Percentiles rank a stretch among this genome's conserved stretches.
Evolutionary conservation across 2,329 filamentous ascomycete species (phyloP).

Genomic region (Hypomyces perniciosus): DNA sequence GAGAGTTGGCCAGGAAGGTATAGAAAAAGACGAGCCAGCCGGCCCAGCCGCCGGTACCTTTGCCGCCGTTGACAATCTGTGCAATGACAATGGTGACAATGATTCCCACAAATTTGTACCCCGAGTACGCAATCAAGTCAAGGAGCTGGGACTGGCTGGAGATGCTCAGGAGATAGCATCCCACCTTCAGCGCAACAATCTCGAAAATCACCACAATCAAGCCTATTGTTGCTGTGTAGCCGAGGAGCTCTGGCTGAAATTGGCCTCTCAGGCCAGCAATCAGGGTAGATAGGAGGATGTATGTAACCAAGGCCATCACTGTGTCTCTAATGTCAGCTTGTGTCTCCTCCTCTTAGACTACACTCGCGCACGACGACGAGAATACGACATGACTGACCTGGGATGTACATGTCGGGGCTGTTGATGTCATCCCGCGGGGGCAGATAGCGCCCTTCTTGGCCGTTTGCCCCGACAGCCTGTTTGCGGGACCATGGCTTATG

Average conservation of each 20-base stretch:
- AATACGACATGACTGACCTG: slow-evolving; percentile 37
- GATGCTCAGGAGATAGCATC: slow-evolving; percentile 89
- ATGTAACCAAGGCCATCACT: slow-evolving; percentile 95
- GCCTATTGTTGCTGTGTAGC: slow-evolving; percentile 79
- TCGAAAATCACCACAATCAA: slow-evolving; percentile 79
- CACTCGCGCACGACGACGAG: neutral
- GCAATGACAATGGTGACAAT: slow-evolving; percentile 80
- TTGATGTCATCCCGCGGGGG: slow-evolving; percentile 94
- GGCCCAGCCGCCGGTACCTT: slow-evolving; percentile 79
- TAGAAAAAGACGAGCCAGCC: slow-evolving; percentile 88
- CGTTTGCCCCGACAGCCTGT: slow-evolving; percentile 64
- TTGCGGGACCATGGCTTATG: slow-evolving; percentile 97
- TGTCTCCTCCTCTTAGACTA: neutral
- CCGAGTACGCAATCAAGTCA: slow-evolving; percentile 90
- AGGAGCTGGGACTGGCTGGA: slow-evolving; percentile 90
- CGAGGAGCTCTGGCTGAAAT: slow-evolving; percentile 90
- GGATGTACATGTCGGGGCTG: slow-evolving; percentile 99
- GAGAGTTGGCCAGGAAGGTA: slow-evolving; percentile 87
- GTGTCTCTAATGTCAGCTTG: slow-evolving; percentile 17
- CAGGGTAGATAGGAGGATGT: slow-evolving; percentile 88
- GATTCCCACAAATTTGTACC: slow-evolving; percentile 97
- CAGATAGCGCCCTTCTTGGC: slow-evolving; percentile 72
- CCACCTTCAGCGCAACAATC: slow-evolving; percentile 83
- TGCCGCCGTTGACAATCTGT: slow-evolving; percentile 69
- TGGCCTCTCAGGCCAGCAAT: slow-evolving; percentile 83